Percentiles rank a stretch among this genome's conserved stretches.
Evolutionary conservation across 2,329 filamentous ascomycete species (phyloP).

Genomic region (Alternaria burnsii): DNA sequence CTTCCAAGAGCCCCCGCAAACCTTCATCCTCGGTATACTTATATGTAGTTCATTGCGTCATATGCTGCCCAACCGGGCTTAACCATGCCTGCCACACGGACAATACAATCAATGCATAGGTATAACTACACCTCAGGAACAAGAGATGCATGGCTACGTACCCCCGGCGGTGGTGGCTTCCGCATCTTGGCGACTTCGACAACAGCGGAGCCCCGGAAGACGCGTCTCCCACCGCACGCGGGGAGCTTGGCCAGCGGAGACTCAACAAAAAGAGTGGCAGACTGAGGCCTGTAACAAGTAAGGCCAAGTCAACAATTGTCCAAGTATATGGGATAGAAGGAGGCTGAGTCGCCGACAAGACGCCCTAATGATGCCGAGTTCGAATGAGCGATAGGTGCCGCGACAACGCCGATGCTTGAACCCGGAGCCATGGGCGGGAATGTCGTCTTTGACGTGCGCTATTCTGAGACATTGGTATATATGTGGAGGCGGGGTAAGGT

Average conservation of each 20-base stretch:
- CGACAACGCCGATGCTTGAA: conserved; percentile 8
- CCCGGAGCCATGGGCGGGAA: neutral
- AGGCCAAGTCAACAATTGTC: conserved; percentile 1
- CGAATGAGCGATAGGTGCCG: conserved; percentile 9
- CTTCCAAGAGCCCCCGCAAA: neutral
- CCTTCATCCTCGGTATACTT: neutral
- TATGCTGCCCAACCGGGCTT: neutral
- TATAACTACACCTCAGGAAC: neutral
- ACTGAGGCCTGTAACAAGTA: neutral
- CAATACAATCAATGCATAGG: neutral
- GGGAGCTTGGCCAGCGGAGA: neutral
- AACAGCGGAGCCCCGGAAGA: conserved; percentile 2
- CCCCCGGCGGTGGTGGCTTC: neutral
- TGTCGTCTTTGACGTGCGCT: neutral
- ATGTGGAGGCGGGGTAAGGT: neutral
- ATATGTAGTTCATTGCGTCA: neutral
- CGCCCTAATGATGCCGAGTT: conserved; percentile 4
- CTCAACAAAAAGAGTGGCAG: neutral
- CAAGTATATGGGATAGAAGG: neutral
- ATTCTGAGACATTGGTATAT: neutral
- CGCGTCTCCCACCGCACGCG: neutral
- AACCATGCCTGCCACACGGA: neutral
- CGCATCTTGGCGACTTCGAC: neutral
- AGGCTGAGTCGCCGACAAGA: conserved; percentile 15
- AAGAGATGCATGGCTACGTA: neutral